Base-by-base conservation (phyloP, 495 filamentous ascomycete genomes). In the Xylaria sp. region DNA sequence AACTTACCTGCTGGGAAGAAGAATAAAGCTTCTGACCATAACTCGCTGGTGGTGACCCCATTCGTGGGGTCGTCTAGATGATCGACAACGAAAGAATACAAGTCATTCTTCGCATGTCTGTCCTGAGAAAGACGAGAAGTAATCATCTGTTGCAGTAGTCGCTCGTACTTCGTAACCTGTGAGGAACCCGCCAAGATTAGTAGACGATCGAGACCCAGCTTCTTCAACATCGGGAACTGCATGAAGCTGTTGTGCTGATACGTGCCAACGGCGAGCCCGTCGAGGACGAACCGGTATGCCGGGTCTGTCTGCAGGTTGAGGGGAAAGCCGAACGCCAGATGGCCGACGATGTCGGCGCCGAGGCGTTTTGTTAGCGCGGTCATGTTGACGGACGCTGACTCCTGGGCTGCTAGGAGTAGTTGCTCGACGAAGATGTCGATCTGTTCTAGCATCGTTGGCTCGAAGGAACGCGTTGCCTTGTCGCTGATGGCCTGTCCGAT, bases 61-160 rank as follows among this genome's bases (percentile, higher is more conserved):
- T 68, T 40, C 15, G 15, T 19, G 2, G 21, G 44, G 8, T 43
- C 76, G 69, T 80, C 40, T 80, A 87, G 58, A 83, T 53, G 17
- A 9, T 85, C 84, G 14, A 80, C 83, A 58, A 82, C 84, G 73
- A 78, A 75, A 2, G 72, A 72, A 66, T 74, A 74, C 9, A 78
- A 50, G 40, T 78, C 76, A 12, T 61, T 31, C 29, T 67, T 69
- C 1, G 71, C 76, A 48, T 76, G 21, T 12, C 68, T 76, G 6
- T 59, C 69, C 43, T 64, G 65, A 2, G 59, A 33, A 1, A 72
- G 35, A 33, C 76, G 75, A 12, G 59, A 43, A 17, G 17, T 63
- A 19, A 76, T 72, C 65, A 77, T 73, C 9, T 21, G 44, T n/a
- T 74, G 24, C 14, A 78, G 5, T 5, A 73, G 1, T 0, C n/a